phyloP scores from a whole-genome alignment of 2,329 filamentous ascomycete species.

The Clonostachys rhizophaga region DNA sequence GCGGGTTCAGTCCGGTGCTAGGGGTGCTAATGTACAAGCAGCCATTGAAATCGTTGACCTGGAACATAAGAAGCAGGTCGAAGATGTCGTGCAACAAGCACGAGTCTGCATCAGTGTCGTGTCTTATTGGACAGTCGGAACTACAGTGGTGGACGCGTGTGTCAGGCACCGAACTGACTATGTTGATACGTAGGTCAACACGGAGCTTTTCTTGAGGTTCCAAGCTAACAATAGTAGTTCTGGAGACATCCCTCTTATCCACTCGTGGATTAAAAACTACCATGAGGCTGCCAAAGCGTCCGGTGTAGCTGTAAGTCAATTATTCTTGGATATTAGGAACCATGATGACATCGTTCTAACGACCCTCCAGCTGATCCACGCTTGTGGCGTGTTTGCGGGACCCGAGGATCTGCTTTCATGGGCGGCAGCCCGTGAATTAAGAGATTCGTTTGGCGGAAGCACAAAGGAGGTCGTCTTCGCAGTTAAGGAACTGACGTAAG shows the following conservation, averaged over 20 bases:
- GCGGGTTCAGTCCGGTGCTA: background rate
- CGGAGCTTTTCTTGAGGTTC: slow-evolving; percentile 49
- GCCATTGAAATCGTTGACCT: slow-evolving; percentile 49
- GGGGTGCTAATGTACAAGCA: slow-evolving; percentile 10
- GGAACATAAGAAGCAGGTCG: slow-evolving; percentile 37
- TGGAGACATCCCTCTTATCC: slow-evolving; percentile 41
- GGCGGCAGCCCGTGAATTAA: background rate
- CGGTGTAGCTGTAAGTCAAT: background rate
- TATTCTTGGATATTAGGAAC: too few species aligned
- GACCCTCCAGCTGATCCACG: background rate
- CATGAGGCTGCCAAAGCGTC: background rate
- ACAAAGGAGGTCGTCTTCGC: background rate
- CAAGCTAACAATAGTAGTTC: slow-evolving; percentile 44
- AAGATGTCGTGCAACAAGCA: slow-evolving; percentile 48
- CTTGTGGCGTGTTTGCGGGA: background rate
- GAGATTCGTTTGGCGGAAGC: background rate
- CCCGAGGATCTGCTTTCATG: background rate
- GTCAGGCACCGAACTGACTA: slow-evolving; percentile 61
- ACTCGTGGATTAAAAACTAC: slow-evolving; percentile 35
- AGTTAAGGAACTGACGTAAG: background rate
- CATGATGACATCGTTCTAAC: background rate
- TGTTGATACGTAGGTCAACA: slow-evolving; percentile 55
- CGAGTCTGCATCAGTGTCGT: slow-evolving; percentile 55
- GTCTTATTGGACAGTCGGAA: slow-evolving; percentile 52
- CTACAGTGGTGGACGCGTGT: slow-evolving; percentile 56